Evolutionary conservation across 2,329 filamentous ascomycete species (phyloP).

Genomic region (Calonectria pteridis): DNA sequence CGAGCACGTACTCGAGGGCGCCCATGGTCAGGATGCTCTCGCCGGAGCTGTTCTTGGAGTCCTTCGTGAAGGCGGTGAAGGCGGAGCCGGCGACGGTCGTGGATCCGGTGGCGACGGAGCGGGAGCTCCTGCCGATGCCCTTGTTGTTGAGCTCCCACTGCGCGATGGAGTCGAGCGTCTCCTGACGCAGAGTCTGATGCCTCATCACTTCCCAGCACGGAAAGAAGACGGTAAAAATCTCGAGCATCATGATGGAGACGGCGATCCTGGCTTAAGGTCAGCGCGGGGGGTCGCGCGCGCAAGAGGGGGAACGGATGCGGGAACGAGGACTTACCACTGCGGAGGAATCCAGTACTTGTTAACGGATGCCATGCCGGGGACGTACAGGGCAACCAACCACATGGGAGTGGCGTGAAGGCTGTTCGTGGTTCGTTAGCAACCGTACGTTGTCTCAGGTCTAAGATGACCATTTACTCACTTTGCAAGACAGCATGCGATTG

Average conservation of each 20-base stretch:
- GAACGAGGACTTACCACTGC: slow-evolving; percentile 64
- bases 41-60: slow-evolving; percentile 46
- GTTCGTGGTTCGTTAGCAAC: slow-evolving; percentile 22
- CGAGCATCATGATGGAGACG: slow-evolving; percentile 71
- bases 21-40: slow-evolving; percentile 53
- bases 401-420: slow-evolving; percentile 75
- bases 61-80: slow-evolving; percentile 52
- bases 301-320: background rate
- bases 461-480: slow-evolving; percentile 50
- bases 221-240: slow-evolving; percentile 73
- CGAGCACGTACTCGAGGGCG: slow-evolving; percentile 66
- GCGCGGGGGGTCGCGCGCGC: background rate
- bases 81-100: slow-evolving; percentile 51
- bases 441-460: background rate
- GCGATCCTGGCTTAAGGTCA: slow-evolving; percentile 58
- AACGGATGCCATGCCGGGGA: slow-evolving; percentile 62
- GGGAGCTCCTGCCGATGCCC: slow-evolving; percentile 44
- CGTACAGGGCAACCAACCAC: slow-evolving; percentile 73
- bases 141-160: slow-evolving; percentile 60
- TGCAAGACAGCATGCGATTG: slow-evolving; percentile 63
- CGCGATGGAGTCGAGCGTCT: slow-evolving; percentile 63
- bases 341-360: slow-evolving; percentile 70
- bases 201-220: slow-evolving; percentile 69
- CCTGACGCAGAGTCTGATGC: slow-evolving; percentile 58
- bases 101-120: slow-evolving; percentile 50